Base-by-base conservation (phyloP, 108 stramenopile species). In the Skeletonema grethae region DNA sequence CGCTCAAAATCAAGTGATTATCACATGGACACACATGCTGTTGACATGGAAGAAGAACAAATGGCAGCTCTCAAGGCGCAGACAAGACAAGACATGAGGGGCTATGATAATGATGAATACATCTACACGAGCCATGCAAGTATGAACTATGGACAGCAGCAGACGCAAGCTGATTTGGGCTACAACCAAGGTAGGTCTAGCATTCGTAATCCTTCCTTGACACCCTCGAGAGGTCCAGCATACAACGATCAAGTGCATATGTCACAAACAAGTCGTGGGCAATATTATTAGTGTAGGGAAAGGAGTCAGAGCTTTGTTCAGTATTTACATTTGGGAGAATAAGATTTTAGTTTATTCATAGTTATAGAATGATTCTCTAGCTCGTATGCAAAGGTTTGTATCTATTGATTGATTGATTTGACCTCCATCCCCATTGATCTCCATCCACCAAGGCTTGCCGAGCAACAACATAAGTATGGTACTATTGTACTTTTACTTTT, bases 1-100 rank as follows among this genome's bases (percentile, higher is more conserved):
- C 63, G 72, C 11, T 50, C 50, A 3, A 72, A 72, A 55, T 53
- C 50, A 18, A 38, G 32, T n/a, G 38, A 65, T 28, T 22, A 15
- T 43, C 64, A 73, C 9, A 34, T 65, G 22, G 10, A 58, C 13
- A 73, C 72, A 58, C 63, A 73, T 36, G 13, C 4, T 4, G 41
- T 65, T 58, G 56, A 65, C 43, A 50, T 39, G 57, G 62, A 38
- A 20, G 62, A 39, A 22, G 63, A 72, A 24, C 50, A 53, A n/a
- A 53, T 53, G 50, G 7, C 15, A 53, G 50, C 50, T 53, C 50
- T 53, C 7, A 53, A 53, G 50, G 50, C 22, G 18, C 4, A 53
- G 50, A 24, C 50, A 53, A 24, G 50, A 53, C 18, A 22, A 24
- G 50, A 53, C 8, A 3, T 53, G 7, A 7, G n/a, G n/a, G 22